Percentiles rank a stretch among this genome's conserved stretches.
These are phyloP conservation scores for Elsinoe arachidis DNA, from an alignment of 2,329 filamentous ascomycete genomes.

Conservation along the genomic window DNA sequence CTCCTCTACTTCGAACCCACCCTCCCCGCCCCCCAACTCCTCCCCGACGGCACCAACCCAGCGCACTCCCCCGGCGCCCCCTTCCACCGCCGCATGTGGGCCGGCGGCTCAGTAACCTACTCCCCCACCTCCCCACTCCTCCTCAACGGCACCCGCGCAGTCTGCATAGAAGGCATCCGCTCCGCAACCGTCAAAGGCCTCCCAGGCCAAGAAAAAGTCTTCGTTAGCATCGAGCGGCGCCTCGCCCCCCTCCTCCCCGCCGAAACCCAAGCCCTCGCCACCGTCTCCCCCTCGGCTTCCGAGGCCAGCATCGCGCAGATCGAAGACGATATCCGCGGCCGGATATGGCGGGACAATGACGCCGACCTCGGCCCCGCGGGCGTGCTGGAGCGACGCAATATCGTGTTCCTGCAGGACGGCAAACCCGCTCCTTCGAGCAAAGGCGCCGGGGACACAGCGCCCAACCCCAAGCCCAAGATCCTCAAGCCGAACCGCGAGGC, in stretches of 20 bases:
- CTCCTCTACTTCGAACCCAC: constrained; percentile 78
- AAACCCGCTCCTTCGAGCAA: constrained; percentile 31
- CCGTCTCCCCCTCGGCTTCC: background rate
- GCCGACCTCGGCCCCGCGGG: constrained; percentile 35
- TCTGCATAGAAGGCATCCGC: constrained; percentile 42
- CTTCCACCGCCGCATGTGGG: constrained; percentile 78
- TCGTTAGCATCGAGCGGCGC: constrained; percentile 51
- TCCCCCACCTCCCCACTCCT: constrained; percentile 25
- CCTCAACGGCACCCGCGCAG: constrained; percentile 30
- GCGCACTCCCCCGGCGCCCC: constrained; percentile 64
- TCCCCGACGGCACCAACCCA: constrained; percentile 76
- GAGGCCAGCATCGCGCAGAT: constrained; percentile 6
- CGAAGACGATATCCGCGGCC: constrained; percentile 30
- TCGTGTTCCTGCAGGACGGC: constrained; percentile 55
- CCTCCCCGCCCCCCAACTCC: constrained; percentile 51
- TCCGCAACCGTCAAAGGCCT: constrained; percentile 43
- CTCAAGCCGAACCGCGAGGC: constrained; percentile 41
- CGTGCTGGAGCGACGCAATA: constrained; percentile 50
- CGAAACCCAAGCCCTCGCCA: constrained; percentile 27
- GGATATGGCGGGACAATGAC: constrained; percentile 37
- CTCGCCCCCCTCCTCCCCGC: constrained; percentile 29
- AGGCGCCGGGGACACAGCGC: constrained; percentile 23
- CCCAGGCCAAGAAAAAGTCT: constrained; percentile 47
- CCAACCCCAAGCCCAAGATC: constrained; percentile 27
- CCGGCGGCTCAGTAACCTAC: constrained; percentile 64